Evolutionary conservation across 352 stramenopile species (phyloP).

Genomic region (Globisporangium nodosum): DNA sequence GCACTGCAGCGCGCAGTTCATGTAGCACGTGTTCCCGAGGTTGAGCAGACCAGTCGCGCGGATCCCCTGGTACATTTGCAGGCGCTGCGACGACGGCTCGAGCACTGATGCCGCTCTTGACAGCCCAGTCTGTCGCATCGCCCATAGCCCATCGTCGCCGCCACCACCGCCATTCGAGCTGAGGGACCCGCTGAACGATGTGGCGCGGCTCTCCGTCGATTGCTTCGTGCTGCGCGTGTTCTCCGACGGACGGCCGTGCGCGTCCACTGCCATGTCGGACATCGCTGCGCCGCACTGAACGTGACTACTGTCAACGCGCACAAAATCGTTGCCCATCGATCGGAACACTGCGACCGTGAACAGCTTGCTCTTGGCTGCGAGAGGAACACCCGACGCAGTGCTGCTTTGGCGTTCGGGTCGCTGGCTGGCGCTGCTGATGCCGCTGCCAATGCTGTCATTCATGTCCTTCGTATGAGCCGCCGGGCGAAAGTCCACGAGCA

Average conservation of each 20-base stretch:
- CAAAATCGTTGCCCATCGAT: slow-evolving; percentile 62
- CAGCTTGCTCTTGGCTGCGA: neutral
- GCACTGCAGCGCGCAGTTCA: slow-evolving; percentile 90
- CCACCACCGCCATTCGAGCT: slow-evolving; percentile 1
- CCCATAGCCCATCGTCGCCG: neutral
- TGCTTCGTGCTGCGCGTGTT: slow-evolving; percentile 16
- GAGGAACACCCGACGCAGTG: slow-evolving; percentile 16
- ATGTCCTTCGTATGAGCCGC: slow-evolving; percentile 14
- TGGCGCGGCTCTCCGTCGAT: slow-evolving; percentile 8
- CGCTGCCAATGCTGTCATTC: slow-evolving; percentile 2
- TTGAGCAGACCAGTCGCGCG: slow-evolving; percentile 69
- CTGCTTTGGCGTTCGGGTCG: neutral
- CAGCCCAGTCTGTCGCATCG: neutral
- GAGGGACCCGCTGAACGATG: slow-evolving; percentile 9
- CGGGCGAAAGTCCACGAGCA: slow-evolving; percentile 67
- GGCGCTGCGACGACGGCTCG: slow-evolving; percentile 12
- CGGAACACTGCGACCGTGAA: slow-evolving; percentile 47
- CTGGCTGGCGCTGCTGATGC: slow-evolving; percentile 16
- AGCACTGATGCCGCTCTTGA: neutral
- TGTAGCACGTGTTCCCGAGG: slow-evolving; percentile 87
- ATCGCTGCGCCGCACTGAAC: neutral
- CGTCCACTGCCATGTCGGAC: neutral
- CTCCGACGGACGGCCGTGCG: slow-evolving; percentile 6
- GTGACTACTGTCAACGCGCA: slow-evolving; percentile 9
- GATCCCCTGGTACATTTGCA: slow-evolving; percentile 29